These are phyloP conservation scores for Niveomyces coronatus DNA, from an alignment of 2,329 filamentous ascomycete genomes.

Conservation along the genomic window DNA sequence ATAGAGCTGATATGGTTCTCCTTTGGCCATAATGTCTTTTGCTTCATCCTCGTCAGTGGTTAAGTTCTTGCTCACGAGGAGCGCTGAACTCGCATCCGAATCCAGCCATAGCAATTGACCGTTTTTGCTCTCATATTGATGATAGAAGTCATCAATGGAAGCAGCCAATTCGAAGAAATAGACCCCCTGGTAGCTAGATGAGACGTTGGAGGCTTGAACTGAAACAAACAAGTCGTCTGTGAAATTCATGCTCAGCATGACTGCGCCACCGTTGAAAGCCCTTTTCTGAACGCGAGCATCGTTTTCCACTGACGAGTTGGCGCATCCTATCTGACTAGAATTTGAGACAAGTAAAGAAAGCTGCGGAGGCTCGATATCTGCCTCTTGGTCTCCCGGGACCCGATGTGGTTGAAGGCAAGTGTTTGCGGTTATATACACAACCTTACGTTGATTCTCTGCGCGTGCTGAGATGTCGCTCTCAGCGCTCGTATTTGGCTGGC, in stretches of 20 bases:
- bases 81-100: constrained; percentile 66
- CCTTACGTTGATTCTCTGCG: constrained; percentile 25
- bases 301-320: constrained; percentile 14
- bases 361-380: constrained; percentile 47
- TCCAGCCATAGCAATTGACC: constrained; percentile 62
- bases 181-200: constrained; percentile 46
- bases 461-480: constrained; percentile 11
- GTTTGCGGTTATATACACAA: constrained; percentile 75
- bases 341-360: constrained; percentile 69
- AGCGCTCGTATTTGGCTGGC: constrained; percentile 10
- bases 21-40: constrained; percentile 40
- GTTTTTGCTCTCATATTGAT: constrained; percentile 42
- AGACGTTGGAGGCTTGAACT: constrained; percentile 58
- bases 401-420: constrained; percentile 68
- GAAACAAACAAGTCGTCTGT: constrained; percentile 65
- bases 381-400: constrained; percentile 10
- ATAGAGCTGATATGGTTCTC: constrained; percentile 67
- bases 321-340: constrained; percentile 22
- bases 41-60: constrained; percentile 46
- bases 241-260: constrained; percentile 50
- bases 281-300: constrained; percentile 18
- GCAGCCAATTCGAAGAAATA: constrained; percentile 78
- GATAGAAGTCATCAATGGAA: constrained; percentile 70
- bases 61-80: constrained; percentile 69
- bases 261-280: constrained; percentile 58